phyloP scores from a whole-genome alignment of 495 filamentous ascomycete genomes.

The Aspergillus bertholletiae region DNA sequence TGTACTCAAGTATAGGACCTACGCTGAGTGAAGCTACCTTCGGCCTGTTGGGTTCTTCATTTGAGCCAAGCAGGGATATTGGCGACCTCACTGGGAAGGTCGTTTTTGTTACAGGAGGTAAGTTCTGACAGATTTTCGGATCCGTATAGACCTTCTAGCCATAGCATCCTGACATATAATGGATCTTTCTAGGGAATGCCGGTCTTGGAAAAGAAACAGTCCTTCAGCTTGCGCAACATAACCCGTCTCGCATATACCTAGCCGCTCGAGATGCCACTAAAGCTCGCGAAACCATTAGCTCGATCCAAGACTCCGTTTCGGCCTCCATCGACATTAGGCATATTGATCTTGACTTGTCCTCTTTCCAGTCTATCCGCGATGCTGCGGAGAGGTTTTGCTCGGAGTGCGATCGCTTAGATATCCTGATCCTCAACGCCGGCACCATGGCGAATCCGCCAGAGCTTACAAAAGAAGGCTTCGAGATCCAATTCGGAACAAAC shows the following conservation, averaged over 20 bases:
- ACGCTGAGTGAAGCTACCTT: slow-evolving; percentile 38
- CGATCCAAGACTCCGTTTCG: slow-evolving; percentile 44
- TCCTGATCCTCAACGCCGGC: slow-evolving; percentile 69
- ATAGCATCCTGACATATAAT: slow-evolving; percentile 1
- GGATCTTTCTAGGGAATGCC: slow-evolving; percentile 50
- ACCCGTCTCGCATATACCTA: slow-evolving; percentile 60
- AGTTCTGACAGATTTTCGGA: slow-evolving; percentile 3
- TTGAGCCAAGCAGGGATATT: slow-evolving; percentile 56
- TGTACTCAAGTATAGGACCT: slow-evolving; percentile 31
- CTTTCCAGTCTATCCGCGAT: slow-evolving; percentile 48
- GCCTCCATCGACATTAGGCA: slow-evolving; percentile 43
- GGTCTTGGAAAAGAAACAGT: slow-evolving; percentile 67
- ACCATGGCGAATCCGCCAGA: slow-evolving; percentile 53
- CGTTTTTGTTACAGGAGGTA: slow-evolving; percentile 61
- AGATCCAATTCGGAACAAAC: slow-evolving; percentile 70
- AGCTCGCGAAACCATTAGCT: slow-evolving; percentile 46
- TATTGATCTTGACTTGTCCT: slow-evolving; percentile 49
- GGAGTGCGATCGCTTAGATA: slow-evolving; percentile 51
- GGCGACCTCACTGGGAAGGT: slow-evolving; percentile 53
- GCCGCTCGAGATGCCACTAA: slow-evolving; percentile 54
- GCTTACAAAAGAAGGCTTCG: slow-evolving; percentile 59
- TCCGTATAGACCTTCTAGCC: background rate
- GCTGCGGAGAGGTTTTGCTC: slow-evolving; percentile 45
- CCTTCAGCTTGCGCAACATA: slow-evolving; percentile 56
- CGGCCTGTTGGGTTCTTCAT: slow-evolving; percentile 37